Conservation (phyloP, 495 filamentous ascomycete species). For the Penicillium alfredii region DNA sequence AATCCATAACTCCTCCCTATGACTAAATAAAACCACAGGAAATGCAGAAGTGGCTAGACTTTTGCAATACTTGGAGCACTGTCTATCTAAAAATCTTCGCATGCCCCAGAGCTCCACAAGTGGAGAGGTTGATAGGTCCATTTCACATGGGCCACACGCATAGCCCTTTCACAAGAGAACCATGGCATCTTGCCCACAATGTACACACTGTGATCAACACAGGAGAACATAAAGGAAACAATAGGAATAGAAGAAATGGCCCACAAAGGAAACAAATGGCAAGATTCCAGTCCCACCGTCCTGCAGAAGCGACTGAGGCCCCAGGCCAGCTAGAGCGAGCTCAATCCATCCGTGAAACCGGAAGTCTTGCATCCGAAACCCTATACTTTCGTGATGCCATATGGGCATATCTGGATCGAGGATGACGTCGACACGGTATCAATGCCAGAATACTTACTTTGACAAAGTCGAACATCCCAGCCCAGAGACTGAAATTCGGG, state of each 20-base stretch:
- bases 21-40: neutral
- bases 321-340: conserved; percentile 26
- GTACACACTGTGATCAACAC: conserved; percentile 17
- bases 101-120: neutral
- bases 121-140: conserved; percentile 1
- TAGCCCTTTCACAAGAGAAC: conserved; percentile 5
- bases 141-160: neutral
- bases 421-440: conserved; percentile 28
- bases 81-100: conserved; percentile 3
- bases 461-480: conserved; percentile 75
- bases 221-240: neutral
- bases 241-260: conserved; percentile 4
- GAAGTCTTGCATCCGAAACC: conserved; percentile 24
- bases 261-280: conserved; percentile 1
- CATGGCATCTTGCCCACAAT: conserved; percentile 3
- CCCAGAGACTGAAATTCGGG: conserved; percentile 91
- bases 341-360: conserved; percentile 37
- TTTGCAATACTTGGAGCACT: conserved; percentile 7
- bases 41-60: too few species aligned
- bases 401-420: conserved; percentile 15
- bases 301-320: conserved; percentile 9
- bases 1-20: neutral
- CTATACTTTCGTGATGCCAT: conserved; percentile 15
- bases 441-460: conserved; percentile 56
- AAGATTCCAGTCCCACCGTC: neutral